Percentiles rank a stretch among this genome's conserved stretches.
phyloP scores from a whole-genome alignment of 495 filamentous ascomycete species.

The Jackrogersella multiformis region DNA sequence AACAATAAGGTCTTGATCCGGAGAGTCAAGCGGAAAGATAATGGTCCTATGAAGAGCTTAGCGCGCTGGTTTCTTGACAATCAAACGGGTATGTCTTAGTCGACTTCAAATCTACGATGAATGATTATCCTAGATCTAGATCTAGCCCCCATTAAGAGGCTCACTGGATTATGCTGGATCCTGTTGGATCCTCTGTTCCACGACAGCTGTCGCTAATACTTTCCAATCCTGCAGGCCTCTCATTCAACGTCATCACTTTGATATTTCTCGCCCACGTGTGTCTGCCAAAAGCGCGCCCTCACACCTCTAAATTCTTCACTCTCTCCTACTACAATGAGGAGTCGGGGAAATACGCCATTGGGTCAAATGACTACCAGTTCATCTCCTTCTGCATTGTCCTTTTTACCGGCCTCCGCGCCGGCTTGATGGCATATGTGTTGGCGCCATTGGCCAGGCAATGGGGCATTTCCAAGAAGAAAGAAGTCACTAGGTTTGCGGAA shows the following conservation, averaged over 20 bases:
- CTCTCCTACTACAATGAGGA: conserved; percentile 80
- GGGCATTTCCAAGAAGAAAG: conserved; percentile 78
- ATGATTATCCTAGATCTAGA: too few relatives aligned
- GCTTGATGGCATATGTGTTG: conserved; percentile 84
- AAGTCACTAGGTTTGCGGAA: conserved; percentile 82
- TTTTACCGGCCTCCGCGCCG: conserved; percentile 87
- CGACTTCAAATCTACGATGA: background rate
- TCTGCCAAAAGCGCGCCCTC: conserved; percentile 78
- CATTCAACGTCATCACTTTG: conserved; percentile 79
- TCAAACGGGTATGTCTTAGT: conserved; percentile 58
- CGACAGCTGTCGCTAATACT: conserved; percentile 31
- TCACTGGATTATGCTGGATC: conserved; percentile 18
- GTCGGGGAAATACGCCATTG: conserved; percentile 74
- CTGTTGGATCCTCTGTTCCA: conserved; percentile 23
- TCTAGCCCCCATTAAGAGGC: background rate
- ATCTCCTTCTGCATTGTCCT: conserved; percentile 81
- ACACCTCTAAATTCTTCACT: conserved; percentile 84
- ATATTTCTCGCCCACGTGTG: conserved; percentile 79
- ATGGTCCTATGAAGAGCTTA: conserved; percentile 53
- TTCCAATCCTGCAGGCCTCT: conserved; percentile 66
- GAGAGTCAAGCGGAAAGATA: conserved; percentile 57
- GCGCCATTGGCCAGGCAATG: conserved; percentile 73
- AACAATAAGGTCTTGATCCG: conserved; percentile 58
- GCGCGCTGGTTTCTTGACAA: conserved; percentile 62
- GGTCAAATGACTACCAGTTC: conserved; percentile 81